Base-by-base conservation (phyloP, 805 yeast genomes). In the Kockiozyma suomiensis region DNA sequence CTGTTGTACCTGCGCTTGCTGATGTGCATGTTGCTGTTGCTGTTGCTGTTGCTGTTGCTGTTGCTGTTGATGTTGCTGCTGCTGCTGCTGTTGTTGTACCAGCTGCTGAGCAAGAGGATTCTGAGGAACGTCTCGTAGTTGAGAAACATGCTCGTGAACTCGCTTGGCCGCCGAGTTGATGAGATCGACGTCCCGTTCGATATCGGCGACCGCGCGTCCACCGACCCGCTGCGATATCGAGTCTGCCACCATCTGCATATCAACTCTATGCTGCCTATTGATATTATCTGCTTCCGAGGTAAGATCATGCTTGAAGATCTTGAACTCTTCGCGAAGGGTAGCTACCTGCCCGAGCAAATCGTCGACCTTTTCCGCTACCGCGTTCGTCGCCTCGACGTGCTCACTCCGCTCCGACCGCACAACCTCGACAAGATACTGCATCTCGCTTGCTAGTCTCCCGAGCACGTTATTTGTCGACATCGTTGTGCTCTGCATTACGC, bases 141-240 rank as follows among this genome's bases (percentile, higher is more conserved):
- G 47, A 23, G 46, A 4, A 19, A 37, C 1, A 35, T 42, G 21
- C 30, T 50, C 45, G 41, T 33, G 42, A 12, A 37, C 54, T 3
- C 64, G 32, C 12, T 49, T 42, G 21, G 59, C 41, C 5, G 61
- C 56, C 28, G 55, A 42, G 26, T 19, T 33, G 33, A 61, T 50
- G n/a, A 57, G 38, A 6, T 61, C 64, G 40, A 61, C 43, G 38
- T 61, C 64, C 35, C 61, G 61, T 23, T 49, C 52, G n/a, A 61
- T 32, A n/a, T 56, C 64, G 2, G 54, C 55, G 35, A 52, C 35
- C 12, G 58, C 21, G 38, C 41, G 38, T 21, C 47, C 43, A 17
- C 50, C 47, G n/a, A 45, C 35, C 21, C 41, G 41, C 35, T 56
- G 59, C 25, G 47, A 47, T 3, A 57, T 13, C 43, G 56, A 32